These are phyloP conservation scores for Syncephalastrum contaminatum DNA, from an alignment of 371 early-diverging fungal genomes.

Conservation along the genomic window DNA sequence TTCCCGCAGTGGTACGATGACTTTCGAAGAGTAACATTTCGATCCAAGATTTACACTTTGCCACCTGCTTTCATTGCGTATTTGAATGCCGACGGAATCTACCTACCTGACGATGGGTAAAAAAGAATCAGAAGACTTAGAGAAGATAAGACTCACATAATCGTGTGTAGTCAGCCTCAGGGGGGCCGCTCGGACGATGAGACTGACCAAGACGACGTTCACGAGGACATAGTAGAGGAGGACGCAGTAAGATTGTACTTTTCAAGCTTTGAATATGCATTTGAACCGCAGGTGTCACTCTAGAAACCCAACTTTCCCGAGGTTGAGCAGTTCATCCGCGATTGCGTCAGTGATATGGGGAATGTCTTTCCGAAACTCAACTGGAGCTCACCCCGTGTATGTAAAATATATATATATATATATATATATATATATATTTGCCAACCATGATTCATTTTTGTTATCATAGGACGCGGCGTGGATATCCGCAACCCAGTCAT, in stretches of 20 bases:
- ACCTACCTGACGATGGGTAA: conserved; percentile 69
- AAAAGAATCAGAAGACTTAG: background rate
- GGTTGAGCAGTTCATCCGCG: conserved; percentile 58
- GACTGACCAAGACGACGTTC: conserved; percentile 29
- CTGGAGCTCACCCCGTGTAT: conserved; percentile 89
- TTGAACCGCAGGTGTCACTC: background rate
- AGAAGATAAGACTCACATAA: background rate
- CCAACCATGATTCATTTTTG: background rate
- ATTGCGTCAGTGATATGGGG: conserved; percentile 71
- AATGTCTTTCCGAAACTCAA: conserved; percentile 90
- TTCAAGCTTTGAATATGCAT: background rate
- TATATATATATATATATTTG: no score
- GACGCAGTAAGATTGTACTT: background rate
- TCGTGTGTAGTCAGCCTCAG: conserved; percentile 31
- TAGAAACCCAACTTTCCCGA: conserved; percentile 59
- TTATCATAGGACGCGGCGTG: conserved; percentile 79
- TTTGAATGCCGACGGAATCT: conserved; percentile 81
- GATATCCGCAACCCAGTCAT: conserved; percentile 77
- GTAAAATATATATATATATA: background rate
- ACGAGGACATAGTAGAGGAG: conserved; percentile 41
- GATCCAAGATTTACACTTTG: conserved; percentile 69
- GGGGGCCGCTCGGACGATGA: conserved; percentile 44
- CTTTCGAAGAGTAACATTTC: conserved; percentile 64
- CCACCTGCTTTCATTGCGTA: conserved; percentile 79
- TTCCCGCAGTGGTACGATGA: conserved; percentile 78